Evolutionary conservation across 2,329 filamentous ascomycete genomes (phyloP).

Genomic region (Aspergillus alliaceus): DNA sequence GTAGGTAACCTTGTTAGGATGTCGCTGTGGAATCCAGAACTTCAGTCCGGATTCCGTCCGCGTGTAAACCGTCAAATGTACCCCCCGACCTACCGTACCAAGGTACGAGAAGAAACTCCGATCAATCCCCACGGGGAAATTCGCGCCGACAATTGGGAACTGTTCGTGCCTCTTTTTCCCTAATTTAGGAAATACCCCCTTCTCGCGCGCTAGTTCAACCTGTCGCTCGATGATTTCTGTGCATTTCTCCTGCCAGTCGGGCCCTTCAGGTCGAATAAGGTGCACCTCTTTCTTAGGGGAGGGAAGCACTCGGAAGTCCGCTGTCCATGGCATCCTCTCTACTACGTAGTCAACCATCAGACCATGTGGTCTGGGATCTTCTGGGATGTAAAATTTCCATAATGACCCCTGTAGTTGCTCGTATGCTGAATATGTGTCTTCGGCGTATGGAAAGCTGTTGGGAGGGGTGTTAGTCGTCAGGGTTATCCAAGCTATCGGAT

Average conservation of each 20-base stretch:
- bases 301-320: constrained; percentile 2
- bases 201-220: not conserved
- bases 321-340: constrained; percentile 10
- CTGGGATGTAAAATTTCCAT: constrained; percentile 12
- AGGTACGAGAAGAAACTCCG: constrained; percentile 6
- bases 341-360: constrained; percentile 4
- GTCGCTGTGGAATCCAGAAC: constrained; percentile 9
- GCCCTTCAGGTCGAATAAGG: not conserved
- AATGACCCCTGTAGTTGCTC: not conserved
- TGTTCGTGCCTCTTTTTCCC: not conserved
- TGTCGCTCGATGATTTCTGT: constrained; percentile 3
- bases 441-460: constrained; percentile 7
- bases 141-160: constrained; percentile 8
- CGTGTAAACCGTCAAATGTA: constrained; percentile 10
- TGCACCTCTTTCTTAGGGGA: constrained; percentile 2
- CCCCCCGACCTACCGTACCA: constrained; percentile 7
- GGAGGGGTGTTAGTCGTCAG: not conserved
- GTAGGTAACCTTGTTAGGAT: constrained; percentile 2
- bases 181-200: constrained; percentile 1
- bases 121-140: constrained; percentile 7
- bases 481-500: not conserved
- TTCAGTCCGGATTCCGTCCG: not conserved
- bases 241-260: constrained; percentile 3
- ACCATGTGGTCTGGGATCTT: constrained; percentile 9
- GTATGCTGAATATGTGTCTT: constrained; percentile 3